Conservation (phyloP, 2,329 filamentous ascomycete genomes). For the Graphiopsis chlorocephala region DNA sequence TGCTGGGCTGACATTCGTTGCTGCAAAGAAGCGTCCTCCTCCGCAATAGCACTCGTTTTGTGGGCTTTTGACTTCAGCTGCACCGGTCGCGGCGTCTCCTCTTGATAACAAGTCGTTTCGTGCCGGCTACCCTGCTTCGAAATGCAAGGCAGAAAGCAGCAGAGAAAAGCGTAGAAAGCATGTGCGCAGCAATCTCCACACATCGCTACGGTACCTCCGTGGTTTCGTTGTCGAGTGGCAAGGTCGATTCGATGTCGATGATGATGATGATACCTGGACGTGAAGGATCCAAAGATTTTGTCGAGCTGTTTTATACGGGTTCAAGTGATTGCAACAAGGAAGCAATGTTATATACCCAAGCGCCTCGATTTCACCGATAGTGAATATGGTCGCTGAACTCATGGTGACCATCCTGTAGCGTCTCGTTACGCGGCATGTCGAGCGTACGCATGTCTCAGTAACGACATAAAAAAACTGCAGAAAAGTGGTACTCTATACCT, state of each 20-base stretch:
- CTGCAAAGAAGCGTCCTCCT: background rate
- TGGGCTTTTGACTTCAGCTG: background rate
- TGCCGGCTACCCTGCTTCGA: background rate
- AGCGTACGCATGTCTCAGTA: background rate
- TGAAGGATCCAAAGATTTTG: background rate
- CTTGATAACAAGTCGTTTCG: no score
- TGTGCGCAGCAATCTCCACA: background rate
- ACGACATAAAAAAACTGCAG: background rate
- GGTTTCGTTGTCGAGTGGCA: background rate
- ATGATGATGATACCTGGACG: background rate
- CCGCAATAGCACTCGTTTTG: background rate
- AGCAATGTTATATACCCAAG: background rate
- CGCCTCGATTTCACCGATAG: background rate
- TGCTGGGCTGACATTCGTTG: background rate
- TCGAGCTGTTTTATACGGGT: background rate
- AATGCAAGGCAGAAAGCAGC: background rate
- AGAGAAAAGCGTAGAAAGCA: background rate
- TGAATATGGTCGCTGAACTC: background rate
- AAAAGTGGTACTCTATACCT: background rate
- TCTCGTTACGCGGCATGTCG: background rate
- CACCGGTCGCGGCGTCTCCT: background rate
- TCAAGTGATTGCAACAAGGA: background rate
- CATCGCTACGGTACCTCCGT: background rate
- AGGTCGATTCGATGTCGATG: background rate
- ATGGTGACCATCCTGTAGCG: background rate